Percentiles rank a stretch among this genome's conserved stretches.
These are phyloP conservation scores for Trypanosoma congolense DNA, from an alignment of 208 protist species.

Conservation along the genomic window DNA sequence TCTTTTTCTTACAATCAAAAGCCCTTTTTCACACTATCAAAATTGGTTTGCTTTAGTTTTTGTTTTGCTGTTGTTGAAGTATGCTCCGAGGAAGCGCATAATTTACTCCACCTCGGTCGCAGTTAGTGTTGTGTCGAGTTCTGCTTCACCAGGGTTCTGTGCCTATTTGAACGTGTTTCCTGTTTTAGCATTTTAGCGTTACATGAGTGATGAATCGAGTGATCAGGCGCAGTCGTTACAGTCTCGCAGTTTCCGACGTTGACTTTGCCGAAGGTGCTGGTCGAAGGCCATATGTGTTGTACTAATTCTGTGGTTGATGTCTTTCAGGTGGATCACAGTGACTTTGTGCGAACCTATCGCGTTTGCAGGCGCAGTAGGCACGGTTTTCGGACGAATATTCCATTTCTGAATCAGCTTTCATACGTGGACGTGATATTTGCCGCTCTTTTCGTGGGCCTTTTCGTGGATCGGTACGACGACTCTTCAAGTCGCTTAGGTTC, in stretches of 20 bases:
- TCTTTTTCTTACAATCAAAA: no score
- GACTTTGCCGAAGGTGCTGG: conserved; percentile 19
- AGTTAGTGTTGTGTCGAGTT: not conserved
- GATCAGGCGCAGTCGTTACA: not conserved
- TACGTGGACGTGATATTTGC: not conserved
- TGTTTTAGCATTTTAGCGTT: not conserved
- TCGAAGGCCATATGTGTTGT: conserved; percentile 52
- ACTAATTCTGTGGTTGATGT: conserved; percentile 54
- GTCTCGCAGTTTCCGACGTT: not conserved
- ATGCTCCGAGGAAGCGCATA: no score
- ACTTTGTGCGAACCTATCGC: conserved; percentile 68
- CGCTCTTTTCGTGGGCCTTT: not conserved
- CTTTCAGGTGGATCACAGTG: conserved; percentile 61
- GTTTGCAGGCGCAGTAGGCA: conserved; percentile 22
- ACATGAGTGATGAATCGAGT: not conserved
- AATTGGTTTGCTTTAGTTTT: no score
- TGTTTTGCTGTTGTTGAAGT: no score
- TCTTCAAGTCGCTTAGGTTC: no score
- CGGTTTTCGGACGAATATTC: not conserved
- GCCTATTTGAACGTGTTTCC: not conserved
- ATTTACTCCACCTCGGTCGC: no score
- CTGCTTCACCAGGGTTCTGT: not conserved
- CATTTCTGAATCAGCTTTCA: not conserved
- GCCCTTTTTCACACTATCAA: no score
- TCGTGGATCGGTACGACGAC: not conserved